Evolutionary conservation across 2,329 filamentous ascomycete genomes (phyloP).

Genomic region (Paradendryphiella salina): DNA sequence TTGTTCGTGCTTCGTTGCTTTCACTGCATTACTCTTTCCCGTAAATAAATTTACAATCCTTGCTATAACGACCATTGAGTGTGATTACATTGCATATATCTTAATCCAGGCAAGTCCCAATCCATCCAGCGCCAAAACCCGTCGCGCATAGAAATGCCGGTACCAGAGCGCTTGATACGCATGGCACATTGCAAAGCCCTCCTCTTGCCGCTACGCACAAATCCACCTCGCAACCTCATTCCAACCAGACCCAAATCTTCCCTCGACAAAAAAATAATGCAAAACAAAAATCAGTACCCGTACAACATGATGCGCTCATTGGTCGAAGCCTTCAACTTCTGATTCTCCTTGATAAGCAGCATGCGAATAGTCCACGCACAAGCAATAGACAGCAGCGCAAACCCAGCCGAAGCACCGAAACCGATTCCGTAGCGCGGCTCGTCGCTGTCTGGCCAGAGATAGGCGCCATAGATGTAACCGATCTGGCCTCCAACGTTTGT

Average conservation of each 20-base stretch:
- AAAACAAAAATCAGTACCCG: slow-evolving; percentile 24
- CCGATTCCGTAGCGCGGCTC: slow-evolving; percentile 33
- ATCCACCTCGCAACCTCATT: too few species aligned
- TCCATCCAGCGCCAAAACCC: too few species aligned
- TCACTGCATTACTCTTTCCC: too few species aligned
- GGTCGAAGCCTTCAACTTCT: slow-evolving; percentile 27
- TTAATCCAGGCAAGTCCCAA: too few species aligned
- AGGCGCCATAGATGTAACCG: slow-evolving; percentile 37
- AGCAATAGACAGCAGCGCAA: slow-evolving; percentile 34
- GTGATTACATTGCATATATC: too few species aligned
- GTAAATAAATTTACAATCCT: too few species aligned
- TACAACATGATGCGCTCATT: slow-evolving; percentile 36
- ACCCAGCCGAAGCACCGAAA: slow-evolving; percentile 35
- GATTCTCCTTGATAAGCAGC: slow-evolving; percentile 37
- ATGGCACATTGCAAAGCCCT: background rate
- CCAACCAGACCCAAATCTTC: too few species aligned
- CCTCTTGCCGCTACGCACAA: background rate
- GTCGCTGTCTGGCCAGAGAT: slow-evolving; percentile 34
- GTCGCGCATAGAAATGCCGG: too few species aligned
- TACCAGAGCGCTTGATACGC: too few species aligned
- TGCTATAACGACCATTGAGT: too few species aligned
- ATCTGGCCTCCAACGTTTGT: slow-evolving; percentile 36
- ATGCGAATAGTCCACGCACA: slow-evolving; percentile 35
- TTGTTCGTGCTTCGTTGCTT: too few species aligned
- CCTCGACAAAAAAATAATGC: too few species aligned